These are phyloP conservation scores for Stentor coeruleus DNA, from an alignment of 73 alveolate genomes.

Conservation along the genomic window DNA sequence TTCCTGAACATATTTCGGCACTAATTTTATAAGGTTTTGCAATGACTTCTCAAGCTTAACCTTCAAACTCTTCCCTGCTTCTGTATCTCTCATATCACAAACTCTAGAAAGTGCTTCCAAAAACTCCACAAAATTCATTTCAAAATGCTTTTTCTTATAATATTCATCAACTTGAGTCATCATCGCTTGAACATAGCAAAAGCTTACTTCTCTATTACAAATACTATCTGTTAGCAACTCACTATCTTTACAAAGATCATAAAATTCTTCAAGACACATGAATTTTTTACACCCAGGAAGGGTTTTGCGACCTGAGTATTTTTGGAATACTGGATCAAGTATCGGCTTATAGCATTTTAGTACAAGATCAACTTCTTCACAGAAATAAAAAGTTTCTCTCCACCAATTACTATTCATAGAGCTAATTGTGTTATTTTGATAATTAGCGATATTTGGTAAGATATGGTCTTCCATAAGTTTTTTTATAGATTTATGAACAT, in stretches of 20 bases:
- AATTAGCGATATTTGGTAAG: not conserved
- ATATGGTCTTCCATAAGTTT: slow-evolving; percentile 3
- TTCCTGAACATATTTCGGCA: too few species aligned
- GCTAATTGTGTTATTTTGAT: too few species aligned
- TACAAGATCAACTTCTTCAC: not conserved
- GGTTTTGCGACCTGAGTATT: not conserved
- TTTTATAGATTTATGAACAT: slow-evolving; percentile 15
- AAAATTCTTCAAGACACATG: not conserved
- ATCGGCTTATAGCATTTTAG: not conserved
- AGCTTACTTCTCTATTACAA: not conserved
- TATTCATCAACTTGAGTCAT: slow-evolving; percentile 7
- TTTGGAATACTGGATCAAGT: not conserved
- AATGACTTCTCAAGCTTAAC: too few species aligned
- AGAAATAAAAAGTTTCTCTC: not conserved
- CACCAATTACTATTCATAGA: not conserved
- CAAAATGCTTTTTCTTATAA: slow-evolving; percentile 24
- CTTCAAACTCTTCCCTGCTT: too few species aligned
- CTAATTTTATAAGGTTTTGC: too few species aligned
- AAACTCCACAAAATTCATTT: slow-evolving; percentile 53
- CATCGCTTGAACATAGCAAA: not conserved
- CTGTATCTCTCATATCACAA: slow-evolving; percentile 33
- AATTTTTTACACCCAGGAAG: not conserved
- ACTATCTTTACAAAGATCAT: not conserved
- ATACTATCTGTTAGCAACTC: not conserved
- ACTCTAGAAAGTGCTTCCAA: slow-evolving; percentile 60